These are phyloP conservation scores for Ambrosia trifida DNA, from an alignment of 129 eudicot genomes.

Conservation along the genomic window DNA sequence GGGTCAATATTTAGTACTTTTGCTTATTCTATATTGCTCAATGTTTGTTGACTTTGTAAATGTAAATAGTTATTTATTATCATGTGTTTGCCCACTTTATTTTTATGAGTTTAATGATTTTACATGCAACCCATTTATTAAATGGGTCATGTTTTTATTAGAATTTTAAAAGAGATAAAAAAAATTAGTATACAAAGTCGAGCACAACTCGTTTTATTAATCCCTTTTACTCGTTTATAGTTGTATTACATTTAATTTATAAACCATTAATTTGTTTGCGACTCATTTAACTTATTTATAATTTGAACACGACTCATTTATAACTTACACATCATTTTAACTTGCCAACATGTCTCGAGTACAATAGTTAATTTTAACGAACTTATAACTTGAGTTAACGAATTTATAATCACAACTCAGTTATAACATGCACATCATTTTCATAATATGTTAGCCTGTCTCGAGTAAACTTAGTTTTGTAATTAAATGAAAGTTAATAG, in stretches of 20 bases:
- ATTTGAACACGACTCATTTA: neutral
- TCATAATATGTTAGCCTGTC: too few species aligned
- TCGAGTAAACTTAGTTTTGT: too few species aligned
- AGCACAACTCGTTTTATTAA: neutral
- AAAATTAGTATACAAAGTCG: too few species aligned
- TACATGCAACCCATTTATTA: too few species aligned
- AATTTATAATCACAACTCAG: neutral
- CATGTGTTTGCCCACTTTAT: neutral
- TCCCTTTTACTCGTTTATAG: too few species aligned
- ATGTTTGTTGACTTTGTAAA: slow-evolving; percentile 33
- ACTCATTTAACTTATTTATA: neutral
- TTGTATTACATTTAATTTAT: too few species aligned
- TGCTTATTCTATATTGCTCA: slow-evolving; percentile 12
- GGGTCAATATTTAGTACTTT: slow-evolving; percentile 51
- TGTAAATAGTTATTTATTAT: slow-evolving; percentile 20
- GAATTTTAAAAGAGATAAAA: too few species aligned
- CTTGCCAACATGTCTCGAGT: neutral
- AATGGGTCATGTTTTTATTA: too few species aligned
- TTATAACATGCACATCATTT: too few species aligned
- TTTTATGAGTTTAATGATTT: neutral
- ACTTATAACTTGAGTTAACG: neutral
- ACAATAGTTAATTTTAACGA: neutral
- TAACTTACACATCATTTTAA: neutral
- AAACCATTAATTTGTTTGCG: neutral
- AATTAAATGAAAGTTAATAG: too few species aligned